Evolutionary conservation across 129 eudicot genomes (phyloP).

Genomic region (Flaveria brownii): DNA sequence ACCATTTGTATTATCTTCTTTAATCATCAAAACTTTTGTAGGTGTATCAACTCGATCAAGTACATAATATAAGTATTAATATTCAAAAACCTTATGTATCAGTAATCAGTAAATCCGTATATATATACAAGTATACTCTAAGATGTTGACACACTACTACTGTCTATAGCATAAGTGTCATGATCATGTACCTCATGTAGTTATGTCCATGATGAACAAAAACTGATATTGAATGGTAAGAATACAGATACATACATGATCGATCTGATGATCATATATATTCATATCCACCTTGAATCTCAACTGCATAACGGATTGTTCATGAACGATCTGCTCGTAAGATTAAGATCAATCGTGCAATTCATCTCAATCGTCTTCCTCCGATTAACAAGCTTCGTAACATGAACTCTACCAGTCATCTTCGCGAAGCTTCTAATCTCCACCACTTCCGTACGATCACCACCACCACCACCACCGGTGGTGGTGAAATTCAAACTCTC

Average conservation of each 20-base stretch:
- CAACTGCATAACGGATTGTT: constrained; percentile 29
- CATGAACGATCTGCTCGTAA: constrained; percentile 26
- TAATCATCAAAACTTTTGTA: too few species aligned
- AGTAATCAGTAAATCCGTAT: background rate
- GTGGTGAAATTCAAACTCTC: constrained; percentile 30
- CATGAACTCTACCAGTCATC: constrained; percentile 46
- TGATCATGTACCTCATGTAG: background rate
- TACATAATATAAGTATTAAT: background rate
- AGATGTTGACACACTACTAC: too few species aligned
- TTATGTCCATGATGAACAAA: background rate
- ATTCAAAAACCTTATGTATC: background rate
- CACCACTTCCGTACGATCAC: constrained; percentile 17
- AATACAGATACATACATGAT: constrained; percentile 3
- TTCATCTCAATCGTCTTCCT: constrained; percentile 36
- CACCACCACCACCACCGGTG: background rate
- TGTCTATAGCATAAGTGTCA: background rate
- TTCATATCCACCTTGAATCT: background rate
- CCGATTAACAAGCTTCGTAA: constrained; percentile 21
- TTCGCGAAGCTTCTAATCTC: constrained; percentile 33
- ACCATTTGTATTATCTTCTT: too few species aligned
- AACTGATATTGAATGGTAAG: background rate
- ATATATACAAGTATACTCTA: too few species aligned
- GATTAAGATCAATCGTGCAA: constrained; percentile 41
- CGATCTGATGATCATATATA: background rate
- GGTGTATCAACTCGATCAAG: background rate